Evolutionary conservation across 768 basidiomycete genomes (phyloP).

Genomic region (Mycena leptocephala): DNA sequence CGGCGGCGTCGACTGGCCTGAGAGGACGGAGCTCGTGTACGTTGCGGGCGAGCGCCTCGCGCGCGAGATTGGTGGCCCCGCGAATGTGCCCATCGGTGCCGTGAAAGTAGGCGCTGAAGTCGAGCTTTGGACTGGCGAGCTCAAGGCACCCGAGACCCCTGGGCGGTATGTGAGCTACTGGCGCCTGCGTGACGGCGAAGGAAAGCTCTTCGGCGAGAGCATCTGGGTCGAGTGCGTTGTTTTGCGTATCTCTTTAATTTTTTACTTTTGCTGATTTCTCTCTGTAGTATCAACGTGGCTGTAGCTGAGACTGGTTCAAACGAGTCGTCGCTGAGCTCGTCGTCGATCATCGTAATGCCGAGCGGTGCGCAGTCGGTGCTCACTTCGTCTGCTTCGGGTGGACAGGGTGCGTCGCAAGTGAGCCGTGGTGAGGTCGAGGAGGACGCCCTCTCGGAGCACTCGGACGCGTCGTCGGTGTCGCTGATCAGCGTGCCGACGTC

Average conservation of each 20-base stretch:
- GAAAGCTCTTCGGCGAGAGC: slow-evolving; percentile 77
- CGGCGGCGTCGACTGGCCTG: slow-evolving; percentile 77
- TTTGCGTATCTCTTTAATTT: slow-evolving; percentile 19
- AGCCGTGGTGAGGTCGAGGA: slow-evolving; percentile 34
- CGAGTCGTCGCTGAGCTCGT: slow-evolving; percentile 68
- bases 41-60: slow-evolving; percentile 79
- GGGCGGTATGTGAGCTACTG: slow-evolving; percentile 87
- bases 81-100: slow-evolving; percentile 65
- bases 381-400: slow-evolving; percentile 39
- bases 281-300: slow-evolving; percentile 75
- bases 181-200: slow-evolving; percentile 74
- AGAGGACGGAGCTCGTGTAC: slow-evolving; percentile 76
- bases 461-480: slow-evolving; percentile 69
- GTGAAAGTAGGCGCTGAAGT: slow-evolving; percentile 72
- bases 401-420: neutral
- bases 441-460: slow-evolving; percentile 55
- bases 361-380: slow-evolving; percentile 45
- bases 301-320: slow-evolving; percentile 69
- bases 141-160: slow-evolving; percentile 86
- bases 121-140: slow-evolving; percentile 80
- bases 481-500: slow-evolving; percentile 76
- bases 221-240: slow-evolving; percentile 85
- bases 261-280: neutral
- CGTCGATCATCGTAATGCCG: slow-evolving; percentile 83
- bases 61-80: slow-evolving; percentile 48